phyloP scores from a whole-genome alignment of 768 basidiomycete species.

The Dioszegia aurantiaca region DNA sequence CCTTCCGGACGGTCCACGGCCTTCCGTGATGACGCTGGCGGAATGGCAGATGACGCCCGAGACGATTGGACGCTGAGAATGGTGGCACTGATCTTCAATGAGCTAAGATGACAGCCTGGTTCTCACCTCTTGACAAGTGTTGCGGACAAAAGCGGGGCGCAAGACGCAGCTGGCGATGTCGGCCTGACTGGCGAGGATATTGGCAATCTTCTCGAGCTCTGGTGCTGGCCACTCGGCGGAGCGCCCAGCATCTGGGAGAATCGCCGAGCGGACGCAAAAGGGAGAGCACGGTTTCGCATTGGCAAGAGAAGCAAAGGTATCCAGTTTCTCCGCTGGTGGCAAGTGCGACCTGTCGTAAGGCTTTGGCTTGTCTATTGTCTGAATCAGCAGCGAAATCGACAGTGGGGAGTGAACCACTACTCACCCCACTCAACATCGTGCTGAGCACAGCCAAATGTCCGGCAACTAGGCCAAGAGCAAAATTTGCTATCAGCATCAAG shows the following conservation, averaged over 20 bases:
- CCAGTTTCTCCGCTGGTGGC: not conserved
- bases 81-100: not conserved
- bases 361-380: not conserved
- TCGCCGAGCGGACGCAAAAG: too few species aligned
- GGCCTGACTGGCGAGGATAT: not conserved
- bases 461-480: not conserved
- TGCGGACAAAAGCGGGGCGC: not conserved
- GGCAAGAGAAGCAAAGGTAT: not conserved
- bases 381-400: not conserved
- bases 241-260: too few species aligned
- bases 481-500: not conserved
- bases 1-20: too few species aligned
- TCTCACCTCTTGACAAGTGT: constrained; percentile 3
- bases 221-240: not conserved
- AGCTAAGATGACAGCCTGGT: not conserved
- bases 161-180: not conserved
- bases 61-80: not conserved
- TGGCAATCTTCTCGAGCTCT: not conserved
- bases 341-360: not conserved
- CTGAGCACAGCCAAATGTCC: not conserved
- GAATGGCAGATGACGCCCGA: too few species aligned
- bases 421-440: not conserved
- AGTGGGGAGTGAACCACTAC: not conserved
- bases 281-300: too few species aligned
- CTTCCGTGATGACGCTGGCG: too few species aligned